Evolutionary conservation across 495 filamentous ascomycete genomes (phyloP).

Genomic region (Amorphotheca resinae): DNA sequence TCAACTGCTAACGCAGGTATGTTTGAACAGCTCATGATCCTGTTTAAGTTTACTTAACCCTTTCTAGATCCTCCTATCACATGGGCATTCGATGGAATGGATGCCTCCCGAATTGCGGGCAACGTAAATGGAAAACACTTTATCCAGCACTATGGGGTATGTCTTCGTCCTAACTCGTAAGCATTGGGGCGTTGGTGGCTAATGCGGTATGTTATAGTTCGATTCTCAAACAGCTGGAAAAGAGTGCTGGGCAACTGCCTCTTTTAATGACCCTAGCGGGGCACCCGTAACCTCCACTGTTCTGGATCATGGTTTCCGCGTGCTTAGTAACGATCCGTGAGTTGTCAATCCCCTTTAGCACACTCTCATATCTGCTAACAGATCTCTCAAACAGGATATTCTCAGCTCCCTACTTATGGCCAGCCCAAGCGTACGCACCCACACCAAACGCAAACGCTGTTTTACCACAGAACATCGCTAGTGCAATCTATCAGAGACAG

Average conservation of each 20-base stretch:
- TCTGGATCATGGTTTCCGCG: conserved; percentile 6
- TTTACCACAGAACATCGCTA: conserved; percentile 1
- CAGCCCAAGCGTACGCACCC: background rate
- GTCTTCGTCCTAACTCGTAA: too few species aligned
- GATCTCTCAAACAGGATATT: background rate
- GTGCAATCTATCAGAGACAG: conserved; percentile 1
- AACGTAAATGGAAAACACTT: background rate
- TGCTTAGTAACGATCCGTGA: conserved; percentile 1
- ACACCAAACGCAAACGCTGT: background rate
- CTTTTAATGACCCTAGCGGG: conserved; percentile 2
- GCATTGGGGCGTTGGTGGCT: too few species aligned
- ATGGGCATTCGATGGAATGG: background rate
- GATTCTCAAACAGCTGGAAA: conserved; percentile 3
- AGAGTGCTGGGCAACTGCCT: background rate
- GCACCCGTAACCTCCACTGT: background rate
- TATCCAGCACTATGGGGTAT: background rate
- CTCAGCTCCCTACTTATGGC: background rate
- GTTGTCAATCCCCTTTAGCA: background rate
- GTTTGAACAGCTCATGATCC: background rate
- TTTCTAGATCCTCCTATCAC: conserved; percentile 1
- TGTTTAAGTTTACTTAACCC: background rate
- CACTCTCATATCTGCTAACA: background rate
- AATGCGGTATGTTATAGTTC: too few species aligned
- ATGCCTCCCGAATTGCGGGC: background rate
- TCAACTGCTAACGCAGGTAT: background rate